Evolutionary conservation across 768 basidiomycete genomes (phyloP).

Genomic region (Calocera cornea): DNA sequence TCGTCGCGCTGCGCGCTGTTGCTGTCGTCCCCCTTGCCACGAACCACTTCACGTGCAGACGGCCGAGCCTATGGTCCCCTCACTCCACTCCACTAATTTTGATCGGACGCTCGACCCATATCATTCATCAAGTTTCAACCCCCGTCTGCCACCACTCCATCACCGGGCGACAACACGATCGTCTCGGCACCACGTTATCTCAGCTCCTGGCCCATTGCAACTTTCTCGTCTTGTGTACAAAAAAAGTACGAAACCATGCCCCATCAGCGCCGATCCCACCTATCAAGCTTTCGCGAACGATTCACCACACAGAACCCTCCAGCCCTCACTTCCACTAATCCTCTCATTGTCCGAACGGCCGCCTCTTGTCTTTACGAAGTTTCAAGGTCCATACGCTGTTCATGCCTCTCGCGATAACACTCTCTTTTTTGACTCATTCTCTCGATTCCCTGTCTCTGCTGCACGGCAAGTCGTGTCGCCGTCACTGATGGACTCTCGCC

Average conservation of each 20-base stretch:
- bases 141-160: neutral
- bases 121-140: neutral
- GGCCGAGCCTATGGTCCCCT: neutral
- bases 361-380: neutral
- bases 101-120: neutral
- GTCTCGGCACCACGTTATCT: constrained; percentile 1
- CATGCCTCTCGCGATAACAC: neutral
- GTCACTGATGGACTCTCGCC: neutral
- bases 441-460: neutral
- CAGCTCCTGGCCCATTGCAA: neutral
- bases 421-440: neutral
- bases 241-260: neutral
- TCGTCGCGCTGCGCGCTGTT: neutral
- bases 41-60: constrained; percentile 1
- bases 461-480: neutral
- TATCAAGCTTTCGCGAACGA: neutral
- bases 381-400: neutral
- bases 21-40: neutral
- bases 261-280: neutral
- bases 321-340: neutral
- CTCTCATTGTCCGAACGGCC: neutral
- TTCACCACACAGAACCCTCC: neutral
- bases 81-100: neutral
- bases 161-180: neutral
- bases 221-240: neutral